Conservation (phyloP, 257 asterid genomes). For the Primulina tabacum region DNA sequence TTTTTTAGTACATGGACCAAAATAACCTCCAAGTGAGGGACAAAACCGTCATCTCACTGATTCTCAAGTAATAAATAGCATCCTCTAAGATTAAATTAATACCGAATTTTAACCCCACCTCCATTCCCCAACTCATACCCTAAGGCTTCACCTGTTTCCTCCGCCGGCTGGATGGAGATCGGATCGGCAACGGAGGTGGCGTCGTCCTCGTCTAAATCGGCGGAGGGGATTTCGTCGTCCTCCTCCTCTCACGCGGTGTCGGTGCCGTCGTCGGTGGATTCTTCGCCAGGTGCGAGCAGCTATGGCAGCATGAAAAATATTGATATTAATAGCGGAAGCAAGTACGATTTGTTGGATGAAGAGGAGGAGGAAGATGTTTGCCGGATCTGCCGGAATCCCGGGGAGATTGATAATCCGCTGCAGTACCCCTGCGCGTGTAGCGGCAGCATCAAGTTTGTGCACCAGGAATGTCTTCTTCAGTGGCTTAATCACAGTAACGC, state of each 20-base stretch:
- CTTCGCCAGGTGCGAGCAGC: constrained; percentile 34
- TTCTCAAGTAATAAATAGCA: constrained; percentile 13
- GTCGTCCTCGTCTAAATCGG: constrained; percentile 37
- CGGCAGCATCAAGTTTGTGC: constrained; percentile 95
- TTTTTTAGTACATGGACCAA: neutral
- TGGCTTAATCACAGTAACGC: constrained; percentile 99
- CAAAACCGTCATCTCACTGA: constrained; percentile 19
- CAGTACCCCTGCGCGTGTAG: constrained; percentile 96
- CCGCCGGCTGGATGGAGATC: constrained; percentile 74
- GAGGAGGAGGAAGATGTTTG: constrained; percentile 96
- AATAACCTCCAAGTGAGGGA: constrained; percentile 20
- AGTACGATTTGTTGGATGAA: constrained; percentile 61
- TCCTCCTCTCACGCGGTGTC: constrained; percentile 28
- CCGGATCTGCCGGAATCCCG: constrained; percentile 97
- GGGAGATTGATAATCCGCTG: constrained; percentile 85
- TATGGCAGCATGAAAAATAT: constrained; percentile 21
- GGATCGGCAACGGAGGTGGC: constrained; percentile 55
- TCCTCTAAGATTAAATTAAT: neutral
- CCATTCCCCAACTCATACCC: constrained; percentile 31
- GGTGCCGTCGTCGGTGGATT: constrained; percentile 42
- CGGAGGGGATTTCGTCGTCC: constrained; percentile 28
- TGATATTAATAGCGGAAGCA: constrained; percentile 29
- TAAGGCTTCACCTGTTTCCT: constrained; percentile 36
- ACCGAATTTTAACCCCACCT: constrained; percentile 12
- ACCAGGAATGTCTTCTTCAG: constrained; percentile 95